Conservation (phyloP, 2,329 filamentous ascomycete species). For the Ceratocystis papillata region DNA sequence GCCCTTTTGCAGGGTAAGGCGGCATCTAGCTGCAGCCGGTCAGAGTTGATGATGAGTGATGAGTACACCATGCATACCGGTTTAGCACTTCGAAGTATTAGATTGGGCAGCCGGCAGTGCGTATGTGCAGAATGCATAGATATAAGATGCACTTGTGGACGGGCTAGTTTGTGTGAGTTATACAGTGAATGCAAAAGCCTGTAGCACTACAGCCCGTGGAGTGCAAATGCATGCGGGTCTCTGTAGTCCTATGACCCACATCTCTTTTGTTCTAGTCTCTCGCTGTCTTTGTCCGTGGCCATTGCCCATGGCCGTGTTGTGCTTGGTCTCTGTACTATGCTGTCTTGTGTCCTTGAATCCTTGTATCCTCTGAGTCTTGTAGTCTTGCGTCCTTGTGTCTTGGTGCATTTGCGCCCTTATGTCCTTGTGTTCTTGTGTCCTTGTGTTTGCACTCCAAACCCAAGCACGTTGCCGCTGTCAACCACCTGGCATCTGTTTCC, state of each 20-base stretch:
- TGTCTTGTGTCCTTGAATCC: too few species aligned
- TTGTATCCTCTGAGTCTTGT: neutral
- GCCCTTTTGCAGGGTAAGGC: neutral
- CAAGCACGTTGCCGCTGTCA: slow-evolving; percentile 13
- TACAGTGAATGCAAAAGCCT: neutral
- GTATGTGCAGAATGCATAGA: neutral
- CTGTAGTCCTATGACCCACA: too few species aligned
- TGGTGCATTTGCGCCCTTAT: neutral
- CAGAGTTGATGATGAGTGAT: neutral
- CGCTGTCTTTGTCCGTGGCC: too few species aligned
- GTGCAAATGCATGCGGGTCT: too few species aligned
- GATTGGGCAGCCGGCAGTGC: neutral
- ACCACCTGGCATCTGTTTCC: neutral
- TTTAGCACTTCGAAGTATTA: neutral
- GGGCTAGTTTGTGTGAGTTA: neutral
- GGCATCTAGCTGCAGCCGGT: neutral
- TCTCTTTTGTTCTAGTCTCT: too few species aligned
- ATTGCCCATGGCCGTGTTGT: too few species aligned
- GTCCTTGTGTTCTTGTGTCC: neutral
- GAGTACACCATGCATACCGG: neutral
- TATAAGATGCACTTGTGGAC: neutral
- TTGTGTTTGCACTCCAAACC: neutral
- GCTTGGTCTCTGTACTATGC: too few species aligned
- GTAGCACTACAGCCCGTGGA: neutral
- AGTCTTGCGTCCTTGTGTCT: neutral